Evolutionary conservation across 192 early-diverging fungal genomes (phyloP), one percentile per base, ranked within the genome.

Genomic region (Hyaloraphidium curvatum): DNA sequence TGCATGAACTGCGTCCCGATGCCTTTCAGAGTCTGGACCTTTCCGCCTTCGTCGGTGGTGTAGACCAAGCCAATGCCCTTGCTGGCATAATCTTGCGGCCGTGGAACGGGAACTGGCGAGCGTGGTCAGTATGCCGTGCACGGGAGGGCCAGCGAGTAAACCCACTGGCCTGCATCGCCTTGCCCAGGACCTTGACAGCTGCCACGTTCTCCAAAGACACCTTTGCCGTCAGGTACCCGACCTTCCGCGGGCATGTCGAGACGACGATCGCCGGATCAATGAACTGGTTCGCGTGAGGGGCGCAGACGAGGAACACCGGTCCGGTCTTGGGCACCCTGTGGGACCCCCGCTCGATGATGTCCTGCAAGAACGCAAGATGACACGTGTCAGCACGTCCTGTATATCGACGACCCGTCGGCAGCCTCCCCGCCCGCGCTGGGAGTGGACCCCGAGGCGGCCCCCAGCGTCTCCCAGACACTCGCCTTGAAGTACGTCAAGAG

Each of bases 231-330:
- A 69, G 55, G 50, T 63, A 64, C 0, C 65, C 64, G n/a, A 64
- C 59, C 14, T 57, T 39, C 33, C 92, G 72, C 23, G 73, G 66
- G 39, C 83, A 84, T 54, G 86, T 81, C 50, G 74, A 77, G 58
- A 93, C 79, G 13, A 98, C 67, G 55, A 94, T 80, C 31, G 92
- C 55, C 2, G 91, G 89, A 66, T 98, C 94, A 28, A 98, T 81
- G 71, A 98, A 96, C 79, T 86, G 67, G 54, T 70, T 62, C 13
- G 68, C 64, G 59, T 71, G 66, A 21, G 67, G 73, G 19, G 59
- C 66, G 29, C 31, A 39, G 11, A 91, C 86, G 72, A 98, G 96
- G 39, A 98, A 86, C 30, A 95, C 78, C 7, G 95, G 95, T 0
- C 92, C 95, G 16, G 76, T 71, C 33, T 62, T 55, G 1, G 95